Evolutionary conservation across 257 asterid species (phyloP).

Genomic region (Hygrophila difformis): DNA sequence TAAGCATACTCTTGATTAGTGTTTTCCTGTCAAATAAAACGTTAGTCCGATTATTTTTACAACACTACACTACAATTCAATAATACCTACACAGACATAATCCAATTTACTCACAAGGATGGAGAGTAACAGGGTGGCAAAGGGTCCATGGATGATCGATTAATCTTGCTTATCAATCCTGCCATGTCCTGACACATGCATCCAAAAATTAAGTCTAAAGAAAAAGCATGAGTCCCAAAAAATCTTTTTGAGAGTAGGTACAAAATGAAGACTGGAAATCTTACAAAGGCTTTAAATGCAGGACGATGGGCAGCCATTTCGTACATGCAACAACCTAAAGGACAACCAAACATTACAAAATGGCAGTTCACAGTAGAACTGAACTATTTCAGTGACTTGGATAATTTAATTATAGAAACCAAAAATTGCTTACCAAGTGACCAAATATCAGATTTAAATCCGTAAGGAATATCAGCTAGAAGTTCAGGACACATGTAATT

Average conservation of each 20-base stretch:
- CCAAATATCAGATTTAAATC: slow-evolving; percentile 98
- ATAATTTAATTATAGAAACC: not conserved
- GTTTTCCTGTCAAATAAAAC: slow-evolving; percentile 57
- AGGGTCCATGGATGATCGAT: slow-evolving; percentile 93
- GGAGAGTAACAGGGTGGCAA: slow-evolving; percentile 96
- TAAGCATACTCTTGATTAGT: slow-evolving; percentile 88
- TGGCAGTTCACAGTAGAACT: slow-evolving; percentile 6
- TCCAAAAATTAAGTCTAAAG: slow-evolving; percentile 7
- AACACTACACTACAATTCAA: not conserved
- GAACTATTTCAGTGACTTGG: not conserved
- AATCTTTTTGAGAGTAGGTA: not conserved
- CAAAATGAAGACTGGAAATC: slow-evolving; percentile 19
- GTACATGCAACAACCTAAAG: slow-evolving; percentile 90
- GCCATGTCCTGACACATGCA: slow-evolving; percentile 87
- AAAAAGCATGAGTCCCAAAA: not conserved
- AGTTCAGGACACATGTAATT: slow-evolving; percentile 99
- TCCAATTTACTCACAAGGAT: slow-evolving; percentile 54
- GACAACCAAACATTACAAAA: slow-evolving; percentile 14
- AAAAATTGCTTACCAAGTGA: slow-evolving; percentile 65
- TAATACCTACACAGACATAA: not conserved
- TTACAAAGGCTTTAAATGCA: slow-evolving; percentile 97
- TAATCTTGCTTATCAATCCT: slow-evolving; percentile 91
- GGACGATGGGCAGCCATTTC: slow-evolving; percentile 99
- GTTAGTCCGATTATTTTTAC: not conserved
- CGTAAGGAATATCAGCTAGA: slow-evolving; percentile 94